phyloP scores from a whole-genome alignment of 305 asterid species.

The Fraxinus nigra region DNA sequence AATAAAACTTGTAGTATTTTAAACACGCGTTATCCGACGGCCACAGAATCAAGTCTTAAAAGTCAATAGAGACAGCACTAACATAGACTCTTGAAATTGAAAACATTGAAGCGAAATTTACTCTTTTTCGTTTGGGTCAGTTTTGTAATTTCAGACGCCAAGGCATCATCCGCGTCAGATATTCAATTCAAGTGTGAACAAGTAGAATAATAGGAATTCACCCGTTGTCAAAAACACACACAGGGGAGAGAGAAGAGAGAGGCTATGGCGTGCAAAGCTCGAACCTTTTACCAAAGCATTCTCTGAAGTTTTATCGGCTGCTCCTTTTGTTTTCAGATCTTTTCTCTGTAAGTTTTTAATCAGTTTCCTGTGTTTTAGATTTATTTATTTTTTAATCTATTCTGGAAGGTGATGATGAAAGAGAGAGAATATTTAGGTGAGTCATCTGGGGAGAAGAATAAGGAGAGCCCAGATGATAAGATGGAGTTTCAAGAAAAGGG shows the following conservation, averaged over 20 bases:
- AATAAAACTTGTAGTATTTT: neutral
- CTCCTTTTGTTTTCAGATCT: slow-evolving; percentile 19
- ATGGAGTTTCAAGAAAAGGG: slow-evolving; percentile 50
- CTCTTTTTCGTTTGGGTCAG: slow-evolving; percentile 27
- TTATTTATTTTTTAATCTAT: slow-evolving; percentile 3
- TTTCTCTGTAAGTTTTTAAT: slow-evolving; percentile 28
- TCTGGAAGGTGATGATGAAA: slow-evolving; percentile 44
- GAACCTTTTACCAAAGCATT: slow-evolving; percentile 33
- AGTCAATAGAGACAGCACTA: neutral
- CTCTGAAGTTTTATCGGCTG: slow-evolving; percentile 25
- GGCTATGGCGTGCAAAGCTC: slow-evolving; percentile 46
- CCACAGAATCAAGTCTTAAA: neutral
- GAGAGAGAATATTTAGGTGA: slow-evolving; percentile 48
- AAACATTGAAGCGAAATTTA: slow-evolving; percentile 13
- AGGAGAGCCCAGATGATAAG: slow-evolving; percentile 51
- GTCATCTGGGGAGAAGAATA: slow-evolving; percentile 35
- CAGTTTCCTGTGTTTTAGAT: slow-evolving; percentile 6
- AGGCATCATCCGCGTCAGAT: slow-evolving; percentile 39
- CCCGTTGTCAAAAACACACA: slow-evolving; percentile 51
- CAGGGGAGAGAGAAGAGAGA: neutral
- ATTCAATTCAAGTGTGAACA: slow-evolving; percentile 19
- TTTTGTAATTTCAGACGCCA: slow-evolving; percentile 21
- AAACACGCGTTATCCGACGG: neutral
- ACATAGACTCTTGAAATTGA: slow-evolving; percentile 15
- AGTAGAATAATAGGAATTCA: slow-evolving; percentile 31